Evolutionary conservation across 2,329 filamentous ascomycete species (phyloP), one percentile per base, ranked within the genome.

Genomic region (Talaromyces sp.): DNA sequence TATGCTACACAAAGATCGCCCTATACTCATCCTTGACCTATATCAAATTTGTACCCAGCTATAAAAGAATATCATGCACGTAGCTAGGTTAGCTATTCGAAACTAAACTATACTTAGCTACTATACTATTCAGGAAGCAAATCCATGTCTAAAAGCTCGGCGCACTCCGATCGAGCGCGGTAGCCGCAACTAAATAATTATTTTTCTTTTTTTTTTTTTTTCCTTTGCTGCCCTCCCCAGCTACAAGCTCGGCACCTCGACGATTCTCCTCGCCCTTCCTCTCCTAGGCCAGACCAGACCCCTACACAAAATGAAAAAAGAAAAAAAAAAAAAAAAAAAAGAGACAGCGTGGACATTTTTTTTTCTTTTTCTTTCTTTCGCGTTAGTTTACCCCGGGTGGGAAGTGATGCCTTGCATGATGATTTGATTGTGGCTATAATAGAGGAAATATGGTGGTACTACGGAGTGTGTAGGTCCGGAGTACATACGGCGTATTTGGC

Each of bases 131-230:
- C 21, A 14, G 18, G 4, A 42, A 33, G 9, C 21, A 16, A 44
- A 31, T 44, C 37, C 57, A 46, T 59, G 57, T 28, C 5, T n/a
- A 21, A 25, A 60, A 37, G 28, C 44, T 61, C 59, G 59, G 50
- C 12, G 59, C 48, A 55, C 28, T 35, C 39, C 50, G 59, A 55
- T 55, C 59, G 59, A 54, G 48, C 59, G 59, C 59, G 59, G 50
- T 61, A 61, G 59, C 59, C 59, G 59, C 59, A 40, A 40, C 28
- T 42, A 61, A 61, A 57, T 57, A 50, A 61, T 61, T 61, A 35
- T 18, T 23, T 42, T 54, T 46, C n/a, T 42, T 42, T 54, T 61
- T 44, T 18, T 23, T 42, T 54, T 61, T 44, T 18, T 23, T 42
- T 54, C 37, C n/a, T 42, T 42, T 54, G 48, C 9, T 23, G 18